Evolutionary conservation across 163 green algal genomes (phyloP).

Genomic region (Scenedesmus sp.): DNA sequence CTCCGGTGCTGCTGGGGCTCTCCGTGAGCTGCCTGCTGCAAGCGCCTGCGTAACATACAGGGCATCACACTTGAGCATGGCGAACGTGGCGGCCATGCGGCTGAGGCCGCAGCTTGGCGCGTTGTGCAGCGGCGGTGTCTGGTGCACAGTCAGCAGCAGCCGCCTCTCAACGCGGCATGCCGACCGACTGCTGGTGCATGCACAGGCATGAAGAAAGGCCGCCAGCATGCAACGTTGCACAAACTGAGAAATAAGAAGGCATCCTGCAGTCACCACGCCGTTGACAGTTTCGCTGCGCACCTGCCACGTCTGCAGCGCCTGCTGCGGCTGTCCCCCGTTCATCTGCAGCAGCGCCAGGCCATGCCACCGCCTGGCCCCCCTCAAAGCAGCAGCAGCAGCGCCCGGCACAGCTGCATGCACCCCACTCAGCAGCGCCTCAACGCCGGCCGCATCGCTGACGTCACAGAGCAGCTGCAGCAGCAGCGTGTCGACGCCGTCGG

Average conservation of each 20-base stretch:
- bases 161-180: no score
- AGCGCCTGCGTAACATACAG: conserved; percentile 18
- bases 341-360: conserved; percentile 61
- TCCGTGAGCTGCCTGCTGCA: conserved; percentile 26
- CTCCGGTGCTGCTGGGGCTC: conserved; percentile 11
- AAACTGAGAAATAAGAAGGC: no score
- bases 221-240: background rate
- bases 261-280: no score
- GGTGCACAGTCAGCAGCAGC: no score
- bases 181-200: no score
- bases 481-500: conserved; percentile 58
- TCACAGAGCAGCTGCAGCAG: conserved; percentile 59
- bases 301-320: conserved; percentile 59
- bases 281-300: no score
- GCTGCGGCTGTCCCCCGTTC: background rate
- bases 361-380: conserved; percentile 48
- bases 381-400: conserved; percentile 22
- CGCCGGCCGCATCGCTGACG: conserved; percentile 20
- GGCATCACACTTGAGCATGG: background rate
- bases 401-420: background rate
- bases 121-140: no score
- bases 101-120: no score
- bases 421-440: conserved; percentile 55
- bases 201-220: no score
- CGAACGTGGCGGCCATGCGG: no score